Evolutionary conservation across 106 monocot species (phyloP).

Genomic region (Dendrobium catenatum): DNA sequence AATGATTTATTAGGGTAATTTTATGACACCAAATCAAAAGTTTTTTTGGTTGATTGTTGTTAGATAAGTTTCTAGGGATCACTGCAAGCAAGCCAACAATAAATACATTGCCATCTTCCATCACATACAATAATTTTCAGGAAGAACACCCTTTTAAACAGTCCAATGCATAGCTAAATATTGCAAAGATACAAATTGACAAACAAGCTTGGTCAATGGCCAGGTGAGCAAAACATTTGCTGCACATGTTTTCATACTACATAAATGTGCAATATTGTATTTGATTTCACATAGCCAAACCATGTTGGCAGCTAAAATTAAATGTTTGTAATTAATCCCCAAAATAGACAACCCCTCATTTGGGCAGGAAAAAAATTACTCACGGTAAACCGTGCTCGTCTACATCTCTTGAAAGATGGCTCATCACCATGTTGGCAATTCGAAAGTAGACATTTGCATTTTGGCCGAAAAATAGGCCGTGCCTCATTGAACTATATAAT

Average conservation of each 20-base stretch:
- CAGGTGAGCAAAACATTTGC: background rate
- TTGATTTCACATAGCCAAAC: background rate
- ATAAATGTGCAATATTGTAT: background rate
- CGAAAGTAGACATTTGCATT: background rate
- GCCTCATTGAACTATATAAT: background rate
- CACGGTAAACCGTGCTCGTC: background rate
- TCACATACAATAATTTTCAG: background rate
- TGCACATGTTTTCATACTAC: background rate
- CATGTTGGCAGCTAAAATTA: background rate
- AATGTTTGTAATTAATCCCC: background rate
- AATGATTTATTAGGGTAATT: background rate
- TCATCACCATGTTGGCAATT: background rate
- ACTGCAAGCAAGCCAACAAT: background rate
- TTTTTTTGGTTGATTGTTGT: too few relatives aligned
- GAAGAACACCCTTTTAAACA: too few relatives aligned
- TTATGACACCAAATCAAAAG: too few relatives aligned
- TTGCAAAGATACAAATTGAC: background rate
- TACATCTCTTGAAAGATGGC: background rate
- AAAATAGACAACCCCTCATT: background rate
- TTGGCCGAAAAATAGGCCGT: background rate
- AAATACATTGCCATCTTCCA: background rate
- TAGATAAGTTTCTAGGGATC: too few relatives aligned
- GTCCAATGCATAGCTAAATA: background rate
- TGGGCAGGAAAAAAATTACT: background rate
- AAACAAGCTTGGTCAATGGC: background rate